Base-by-base conservation (phyloP, 1,284 basidiomycete genomes). In the Gymnopus androsaceus region DNA sequence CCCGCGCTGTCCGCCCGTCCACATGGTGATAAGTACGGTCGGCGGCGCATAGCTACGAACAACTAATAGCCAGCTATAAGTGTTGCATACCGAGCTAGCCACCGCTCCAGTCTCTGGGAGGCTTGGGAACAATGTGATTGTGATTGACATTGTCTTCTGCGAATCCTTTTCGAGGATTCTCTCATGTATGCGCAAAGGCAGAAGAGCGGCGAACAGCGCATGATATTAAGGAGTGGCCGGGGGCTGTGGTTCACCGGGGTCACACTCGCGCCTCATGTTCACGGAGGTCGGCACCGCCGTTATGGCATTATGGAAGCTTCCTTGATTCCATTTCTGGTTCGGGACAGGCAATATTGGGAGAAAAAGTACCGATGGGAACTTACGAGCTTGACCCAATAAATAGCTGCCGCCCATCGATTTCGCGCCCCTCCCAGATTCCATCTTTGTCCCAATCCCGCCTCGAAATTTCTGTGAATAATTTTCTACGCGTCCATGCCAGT, bases 301-400 rank as follows among this genome's bases (percentile, higher is more conserved):
- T 50, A 50, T 38, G 48, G 48, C 48, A 50, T 50, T 48, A 33
- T 36, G 15, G 34, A 36, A 48, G 47, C 19, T 48, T 46, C 44
- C 47, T 37, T 37, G 48, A 50, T 50, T 36, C 33, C 33, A 48
- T 48, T 50, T 38, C 48, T 50, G 34, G 48, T 50, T 50, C 48
- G 48, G 48, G 48, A 50, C 36, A 37, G 34, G 36, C 36, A n/a
- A n/a, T n/a, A n/a, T 42, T 36, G 36, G 9, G 17, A 15, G 30
- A 48, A 48, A 48, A 48, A 48, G 31, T 48, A 23, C 48, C 48
- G 48, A 50, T 50, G 48, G 48, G 48, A 50, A 50, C 34, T 38
- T 38, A 31, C 34, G 25, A 19, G 48, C 48, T 34, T 50, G 44
- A 36, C 25, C 48, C 48, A 50, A 50, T 50, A 50, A 50, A 50